Base-by-base conservation (phyloP, 2,329 filamentous ascomycete species). In the Trichophyton verrucosum region DNA sequence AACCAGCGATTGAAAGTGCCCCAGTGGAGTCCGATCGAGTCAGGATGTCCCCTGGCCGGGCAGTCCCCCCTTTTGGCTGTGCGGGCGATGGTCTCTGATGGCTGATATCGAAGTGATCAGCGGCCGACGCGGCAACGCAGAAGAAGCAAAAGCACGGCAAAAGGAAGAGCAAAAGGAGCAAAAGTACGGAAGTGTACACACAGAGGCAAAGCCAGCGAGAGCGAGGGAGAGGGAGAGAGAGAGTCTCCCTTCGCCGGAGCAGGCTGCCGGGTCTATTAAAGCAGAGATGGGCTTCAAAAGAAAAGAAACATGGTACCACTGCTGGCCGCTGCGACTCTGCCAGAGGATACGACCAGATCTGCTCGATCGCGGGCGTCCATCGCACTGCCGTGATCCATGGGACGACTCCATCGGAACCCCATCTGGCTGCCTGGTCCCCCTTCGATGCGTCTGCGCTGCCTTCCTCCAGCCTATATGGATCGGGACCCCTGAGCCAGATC, bases 401-500 rank as follows among this genome's bases (percentile, higher is more conserved):
- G 33, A 38, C 33, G 33, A 38, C 33, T 38, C 33, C 33, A 38
- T 38, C 33, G 33, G 33, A 38, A 38, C 33, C 3, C 33, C 33
- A 38, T 38, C 33, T 13, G 8, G 9, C 33, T 11, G 33, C 33
- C 33, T 38, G 33, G 8, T 13, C 6, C n/a, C 44, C 20, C 44
- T 47, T n/a, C 42, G 42, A 46, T 46, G 11, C n/a, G n/a, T 15
- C 42, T 46, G n/a, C 42, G 42, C 20, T 46, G 42, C 20, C 42
- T 46, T 46, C 42, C 42, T 46, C 42, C 42, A 20, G 42, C 17
- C 42, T 46, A 13, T 51, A 51, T 24, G 47, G 47, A 51, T 33
- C 49, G 27, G 49, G 24, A 13, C 49, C 49, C 49, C 49, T 53
- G 49, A 53, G 30, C 49, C 49, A 53, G 49, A 53, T 53, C 49